phyloP scores from a whole-genome alignment of 129 eudicot species.

The Dittrichia graveolens region DNA sequence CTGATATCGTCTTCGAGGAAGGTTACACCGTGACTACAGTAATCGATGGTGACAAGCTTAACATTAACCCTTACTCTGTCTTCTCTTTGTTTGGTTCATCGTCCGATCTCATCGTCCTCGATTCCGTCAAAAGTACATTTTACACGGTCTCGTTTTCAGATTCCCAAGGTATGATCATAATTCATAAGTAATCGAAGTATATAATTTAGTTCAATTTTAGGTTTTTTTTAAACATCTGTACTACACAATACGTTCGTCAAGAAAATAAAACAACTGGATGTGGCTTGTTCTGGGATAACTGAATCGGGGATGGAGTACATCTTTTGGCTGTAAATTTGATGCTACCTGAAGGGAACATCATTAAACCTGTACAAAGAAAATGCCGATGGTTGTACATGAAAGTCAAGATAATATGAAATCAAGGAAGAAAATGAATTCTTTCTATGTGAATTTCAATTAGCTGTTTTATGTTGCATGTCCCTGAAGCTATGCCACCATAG shows the following conservation, averaged over 20 bases:
- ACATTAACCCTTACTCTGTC: conserved; percentile 60
- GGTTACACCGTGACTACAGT: conserved; percentile 75
- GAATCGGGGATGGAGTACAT: neutral
- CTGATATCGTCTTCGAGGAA: conserved; percentile 46
- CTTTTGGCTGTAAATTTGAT: neutral
- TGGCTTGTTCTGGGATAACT: neutral
- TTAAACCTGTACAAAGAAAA: neutral
- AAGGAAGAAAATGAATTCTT: neutral
- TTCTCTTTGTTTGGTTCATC: conserved; percentile 39
- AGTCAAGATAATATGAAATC: conserved; percentile 5
- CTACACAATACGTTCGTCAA: neutral
- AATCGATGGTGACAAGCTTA: conserved; percentile 64
- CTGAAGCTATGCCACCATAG: no score
- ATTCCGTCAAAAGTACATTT: conserved; percentile 52
- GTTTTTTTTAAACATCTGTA: neutral
- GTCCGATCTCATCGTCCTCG: conserved; percentile 61
- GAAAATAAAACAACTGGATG: neutral
- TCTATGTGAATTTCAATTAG: neutral
- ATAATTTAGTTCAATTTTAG: neutral
- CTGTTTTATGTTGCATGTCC: no score
- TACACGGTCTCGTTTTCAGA: conserved; percentile 52
- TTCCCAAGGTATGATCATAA: conserved; percentile 44
- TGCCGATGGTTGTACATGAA: neutral
- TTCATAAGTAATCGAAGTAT: neutral
- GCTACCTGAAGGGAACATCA: neutral